Evolutionary conservation across 345 rosid genomes (phyloP).

Genomic region (Populus nigra): DNA sequence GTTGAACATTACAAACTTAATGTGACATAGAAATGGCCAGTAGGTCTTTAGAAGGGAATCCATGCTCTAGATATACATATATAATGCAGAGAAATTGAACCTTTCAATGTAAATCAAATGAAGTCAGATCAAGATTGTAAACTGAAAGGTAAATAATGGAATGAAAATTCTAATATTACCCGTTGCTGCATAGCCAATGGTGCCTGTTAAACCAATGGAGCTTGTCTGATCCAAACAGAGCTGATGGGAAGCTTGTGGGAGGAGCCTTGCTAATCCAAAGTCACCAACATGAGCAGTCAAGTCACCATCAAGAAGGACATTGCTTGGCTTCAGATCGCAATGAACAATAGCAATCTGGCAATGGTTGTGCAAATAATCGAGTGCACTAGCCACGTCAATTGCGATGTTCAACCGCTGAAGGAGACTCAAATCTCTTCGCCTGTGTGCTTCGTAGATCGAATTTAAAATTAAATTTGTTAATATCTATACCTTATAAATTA

Average conservation of each 20-base stretch:
- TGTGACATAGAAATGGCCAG: no score
- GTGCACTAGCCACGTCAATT: neutral
- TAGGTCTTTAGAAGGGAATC: no score
- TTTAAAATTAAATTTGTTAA: no score
- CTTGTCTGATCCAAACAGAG: no score
- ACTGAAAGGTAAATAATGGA: neutral
- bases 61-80: no score
- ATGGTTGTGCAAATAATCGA: neutral
- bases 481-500: no score
- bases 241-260: neutral
- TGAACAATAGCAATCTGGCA: neutral
- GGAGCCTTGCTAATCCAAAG: slow-evolving; percentile 7
- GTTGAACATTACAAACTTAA: no score
- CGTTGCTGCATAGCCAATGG: no score
- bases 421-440: neutral
- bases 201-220: no score
- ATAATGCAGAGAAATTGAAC: neutral
- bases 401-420: neutral
- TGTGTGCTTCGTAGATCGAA: no score
- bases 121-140: neutral
- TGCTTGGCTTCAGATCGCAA: neutral
- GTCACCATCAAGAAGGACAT: neutral
- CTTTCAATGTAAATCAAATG: neutral
- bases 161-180: no score
- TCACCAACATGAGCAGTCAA: neutral